Evolutionary conservation across 2,329 filamentous ascomycete species (phyloP).

Genomic region (Cladophialophora exuberans): DNA sequence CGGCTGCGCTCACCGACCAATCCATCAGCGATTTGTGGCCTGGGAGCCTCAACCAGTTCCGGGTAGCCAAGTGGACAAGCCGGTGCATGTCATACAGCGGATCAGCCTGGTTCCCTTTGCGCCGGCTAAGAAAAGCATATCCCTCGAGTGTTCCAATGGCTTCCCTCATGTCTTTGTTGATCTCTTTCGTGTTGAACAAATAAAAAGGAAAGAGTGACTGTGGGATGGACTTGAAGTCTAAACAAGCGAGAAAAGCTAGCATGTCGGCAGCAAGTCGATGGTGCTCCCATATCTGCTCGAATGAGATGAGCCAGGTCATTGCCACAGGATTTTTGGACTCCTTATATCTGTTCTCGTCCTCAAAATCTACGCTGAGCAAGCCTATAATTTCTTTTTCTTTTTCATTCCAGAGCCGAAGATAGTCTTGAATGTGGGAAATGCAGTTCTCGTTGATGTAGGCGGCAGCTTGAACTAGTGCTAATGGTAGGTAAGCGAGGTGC

Average conservation of each 20-base stretch:
- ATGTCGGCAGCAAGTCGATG: slow-evolving; percentile 41
- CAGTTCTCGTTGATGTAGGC: slow-evolving; percentile 30
- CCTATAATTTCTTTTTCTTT: slow-evolving; percentile 35
- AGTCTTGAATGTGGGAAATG: slow-evolving; percentile 14
- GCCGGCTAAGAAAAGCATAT: not conserved
- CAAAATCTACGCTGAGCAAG: slow-evolving; percentile 40
- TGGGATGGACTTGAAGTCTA: slow-evolving; percentile 38
- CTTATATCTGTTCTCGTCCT: slow-evolving; percentile 37
- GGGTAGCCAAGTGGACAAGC: not conserved
- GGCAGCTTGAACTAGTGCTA: slow-evolving; percentile 35
- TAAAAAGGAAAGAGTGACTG: slow-evolving; percentile 42
- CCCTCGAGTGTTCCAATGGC: not conserved
- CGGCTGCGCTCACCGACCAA: not conserved
- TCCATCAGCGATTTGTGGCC: not conserved
- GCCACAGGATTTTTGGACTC: slow-evolving; percentile 40
- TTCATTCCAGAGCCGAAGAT: slow-evolving; percentile 31
- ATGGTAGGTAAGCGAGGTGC: slow-evolving; percentile 32
- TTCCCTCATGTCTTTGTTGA: not conserved
- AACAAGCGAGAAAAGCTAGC: slow-evolving; percentile 42
- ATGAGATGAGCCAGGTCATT: slow-evolving; percentile 44
- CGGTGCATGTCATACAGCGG: not conserved
- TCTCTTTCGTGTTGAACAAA: not conserved
- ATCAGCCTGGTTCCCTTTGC: not conserved
- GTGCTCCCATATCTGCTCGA: slow-evolving; percentile 38
- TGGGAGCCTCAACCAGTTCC: not conserved